Evolutionary conservation across 768 basidiomycete genomes (phyloP), one percentile per base, ranked within the genome.

Genomic region (Crucibulum laeve): DNA sequence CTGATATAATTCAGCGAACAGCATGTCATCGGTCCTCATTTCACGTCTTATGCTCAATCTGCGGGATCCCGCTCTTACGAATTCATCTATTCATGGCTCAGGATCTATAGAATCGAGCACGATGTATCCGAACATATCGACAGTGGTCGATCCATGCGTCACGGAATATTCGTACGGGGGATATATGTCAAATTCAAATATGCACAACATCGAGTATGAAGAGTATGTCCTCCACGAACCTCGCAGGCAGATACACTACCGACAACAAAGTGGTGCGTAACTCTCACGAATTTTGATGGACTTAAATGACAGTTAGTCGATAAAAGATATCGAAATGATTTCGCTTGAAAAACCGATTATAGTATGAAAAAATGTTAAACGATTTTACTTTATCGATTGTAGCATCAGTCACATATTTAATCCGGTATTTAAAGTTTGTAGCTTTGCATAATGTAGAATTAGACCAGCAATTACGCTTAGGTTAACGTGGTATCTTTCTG

Each of bases 11-110:
- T 4, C 25, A 18, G 19, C 24, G 14, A 26, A 11, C 32, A 69
- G 67, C 15, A 57, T 65, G 10, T 66, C 71, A 4, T 65, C 65
- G 0, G 49, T 67, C 30, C 58, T 69, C 60, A 65, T 68, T 14
- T 63, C 71, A 3, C 59, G 68, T 6, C 54, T 71, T 13, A 65
- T 68, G 62, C 57, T 73, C 33, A 71, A 71, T 50, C 49, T 73
- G 15, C 64, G 68, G n/a, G 60, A 67, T 43, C 68, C 66, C 7
- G 43, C 48, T 1, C 42, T 61, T 24, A 44, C 49, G 19, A n/a
- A 13, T 2, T 15, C 30, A 11, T 42, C 26, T 28, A 40, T 21
- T 19, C 38, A 35, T 36, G 25, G 11, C 30, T 37, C 38, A 19
- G 11, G 25, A 39, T 14, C 17, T 39, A 32, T 40, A 25, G 34